Percentiles rank a stretch among this genome's conserved stretches.
Conservation (phyloP, 1,284 basidiomycete genomes). For the Pseudozyma sp. region DNA sequence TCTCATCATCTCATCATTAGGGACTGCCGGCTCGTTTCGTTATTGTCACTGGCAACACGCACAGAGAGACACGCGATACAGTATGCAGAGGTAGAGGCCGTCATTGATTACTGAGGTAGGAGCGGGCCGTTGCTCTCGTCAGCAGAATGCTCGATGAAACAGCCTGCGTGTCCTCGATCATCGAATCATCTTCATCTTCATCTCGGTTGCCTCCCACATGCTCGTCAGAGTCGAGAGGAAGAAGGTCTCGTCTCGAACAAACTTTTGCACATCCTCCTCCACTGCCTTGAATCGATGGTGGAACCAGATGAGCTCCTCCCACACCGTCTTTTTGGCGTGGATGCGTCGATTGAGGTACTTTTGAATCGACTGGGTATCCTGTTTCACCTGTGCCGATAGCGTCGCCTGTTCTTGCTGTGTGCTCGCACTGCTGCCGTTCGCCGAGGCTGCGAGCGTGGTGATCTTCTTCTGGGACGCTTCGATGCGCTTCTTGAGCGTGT, state of each 20-base stretch:
- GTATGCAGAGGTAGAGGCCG: no score
- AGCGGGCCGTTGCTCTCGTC: no score
- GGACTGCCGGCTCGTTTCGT: no score
- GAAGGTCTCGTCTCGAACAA: constrained; percentile 32
- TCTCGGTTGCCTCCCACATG: constrained; percentile 43
- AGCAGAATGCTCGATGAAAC: neutral
- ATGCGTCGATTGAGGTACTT: constrained; percentile 45
- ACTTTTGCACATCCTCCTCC: constrained; percentile 36
- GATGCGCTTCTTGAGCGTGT: constrained; percentile 44
- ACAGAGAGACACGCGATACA: no score
- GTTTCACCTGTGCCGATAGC: constrained; percentile 32
- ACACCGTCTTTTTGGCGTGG: constrained; percentile 45
- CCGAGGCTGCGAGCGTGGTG: constrained; percentile 23
- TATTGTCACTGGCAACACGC: no score
- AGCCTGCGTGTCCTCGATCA: constrained; percentile 1
- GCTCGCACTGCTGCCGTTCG: constrained; percentile 5
- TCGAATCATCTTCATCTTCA: constrained; percentile 51
- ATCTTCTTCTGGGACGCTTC: constrained; percentile 36
- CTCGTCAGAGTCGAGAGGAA: constrained; percentile 23
- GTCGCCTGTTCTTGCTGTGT: constrained; percentile 43
- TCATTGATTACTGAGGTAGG: no score
- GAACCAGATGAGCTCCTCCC: constrained; percentile 53
- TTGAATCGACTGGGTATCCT: constrained; percentile 36
- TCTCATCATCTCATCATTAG: no score
- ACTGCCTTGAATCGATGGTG: constrained; percentile 41